Evolutionary conservation across 768 basidiomycete species (phyloP).

Genomic region (Collybia nuda): DNA sequence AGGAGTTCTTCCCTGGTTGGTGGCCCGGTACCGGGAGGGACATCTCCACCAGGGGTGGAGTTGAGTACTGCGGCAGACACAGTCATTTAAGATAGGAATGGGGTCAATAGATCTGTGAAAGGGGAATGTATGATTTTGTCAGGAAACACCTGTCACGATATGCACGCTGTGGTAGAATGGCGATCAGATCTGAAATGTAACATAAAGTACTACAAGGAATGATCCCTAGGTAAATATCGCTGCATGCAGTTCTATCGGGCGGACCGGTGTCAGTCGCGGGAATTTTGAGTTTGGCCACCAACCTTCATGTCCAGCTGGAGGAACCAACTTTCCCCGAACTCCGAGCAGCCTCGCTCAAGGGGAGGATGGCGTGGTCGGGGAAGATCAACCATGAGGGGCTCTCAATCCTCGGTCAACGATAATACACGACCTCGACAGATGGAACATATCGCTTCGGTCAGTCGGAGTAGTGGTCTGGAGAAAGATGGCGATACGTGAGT

Average conservation of each 20-base stretch:
- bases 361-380: constrained; percentile 14
- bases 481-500: constrained; percentile 76
- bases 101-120: neutral
- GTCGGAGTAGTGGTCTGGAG: constrained; percentile 74
- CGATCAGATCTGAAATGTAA: neutral
- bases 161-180: too few species aligned
- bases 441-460: constrained; percentile 71
- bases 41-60: constrained; percentile 18
- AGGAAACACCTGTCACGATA: too few species aligned
- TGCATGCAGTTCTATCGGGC: too few species aligned
- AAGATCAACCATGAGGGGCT: neutral
- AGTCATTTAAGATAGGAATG: constrained; percentile 2
- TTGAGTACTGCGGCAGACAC: neutral
- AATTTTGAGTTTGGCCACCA: neutral
- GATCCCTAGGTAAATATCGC: neutral
- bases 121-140: neutral
- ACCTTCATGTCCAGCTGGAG: constrained; percentile 12
- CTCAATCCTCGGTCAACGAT: neutral
- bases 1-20: constrained; percentile 70
- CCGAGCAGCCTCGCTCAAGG: constrained; percentile 1
- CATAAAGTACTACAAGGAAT: neutral
- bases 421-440: constrained; percentile 35
- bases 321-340: constrained; percentile 6
- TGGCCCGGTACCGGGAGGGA: constrained; percentile 53
- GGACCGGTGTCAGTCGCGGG: neutral